Conservation (phyloP, 257 asterid species). For the Orobanche coerulescens region DNA sequence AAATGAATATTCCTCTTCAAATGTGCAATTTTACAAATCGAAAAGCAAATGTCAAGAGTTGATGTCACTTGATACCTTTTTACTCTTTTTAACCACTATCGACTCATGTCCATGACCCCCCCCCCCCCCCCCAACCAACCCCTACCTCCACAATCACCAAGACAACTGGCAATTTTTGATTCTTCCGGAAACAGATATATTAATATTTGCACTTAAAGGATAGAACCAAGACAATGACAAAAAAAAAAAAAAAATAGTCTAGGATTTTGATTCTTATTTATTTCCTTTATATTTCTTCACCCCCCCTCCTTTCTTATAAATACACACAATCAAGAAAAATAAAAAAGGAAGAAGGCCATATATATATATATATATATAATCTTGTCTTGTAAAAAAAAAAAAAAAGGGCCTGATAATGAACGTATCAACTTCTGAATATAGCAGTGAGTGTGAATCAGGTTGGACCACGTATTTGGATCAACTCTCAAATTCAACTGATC, state of each 20-base stretch:
- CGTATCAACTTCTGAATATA: constrained; percentile 54
- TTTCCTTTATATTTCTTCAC: constrained; percentile 18
- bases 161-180: constrained; percentile 79
- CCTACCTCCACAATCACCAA: constrained; percentile 22
- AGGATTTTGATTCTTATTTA: constrained; percentile 31
- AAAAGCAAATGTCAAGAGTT: too few species aligned
- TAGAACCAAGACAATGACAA: constrained; percentile 43
- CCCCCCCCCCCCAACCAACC: constrained; percentile 2
- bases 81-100: too few species aligned
- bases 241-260: constrained; percentile 45
- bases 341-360: background rate
- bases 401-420: constrained; percentile 57
- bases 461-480: constrained; percentile 90
- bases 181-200: constrained; percentile 47
- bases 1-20: too few species aligned
- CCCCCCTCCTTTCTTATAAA: constrained; percentile 32
- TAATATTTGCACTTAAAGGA: constrained; percentile 32
- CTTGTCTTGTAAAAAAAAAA: background rate
- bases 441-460: constrained; percentile 87
- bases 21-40: too few species aligned
- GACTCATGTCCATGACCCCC: constrained; percentile 25
- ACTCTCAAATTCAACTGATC: constrained; percentile 24
- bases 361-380: background rate
- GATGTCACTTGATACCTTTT: too few species aligned
- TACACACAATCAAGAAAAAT: constrained; percentile 17